phyloP scores from a whole-genome alignment of 805 yeast genomes.

The Lachancea meyersii region DNA sequence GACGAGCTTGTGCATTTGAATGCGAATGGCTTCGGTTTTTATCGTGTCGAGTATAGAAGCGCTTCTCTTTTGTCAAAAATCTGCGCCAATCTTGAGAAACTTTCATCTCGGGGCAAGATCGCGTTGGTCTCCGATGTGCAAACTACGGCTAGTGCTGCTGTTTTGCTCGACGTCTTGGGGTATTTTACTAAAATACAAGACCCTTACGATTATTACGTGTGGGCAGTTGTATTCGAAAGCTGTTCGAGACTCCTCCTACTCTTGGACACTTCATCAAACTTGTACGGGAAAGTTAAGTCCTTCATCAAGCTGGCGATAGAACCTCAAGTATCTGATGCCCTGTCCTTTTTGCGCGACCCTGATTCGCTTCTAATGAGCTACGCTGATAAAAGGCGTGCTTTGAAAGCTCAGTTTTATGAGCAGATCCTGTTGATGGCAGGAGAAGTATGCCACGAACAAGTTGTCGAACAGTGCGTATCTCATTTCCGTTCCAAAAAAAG shows the following conservation, averaged over 20 bases:
- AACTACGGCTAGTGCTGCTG: constrained; percentile 39
- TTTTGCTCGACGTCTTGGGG: constrained; percentile 23
- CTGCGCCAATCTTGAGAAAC: constrained; percentile 33
- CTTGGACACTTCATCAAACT: constrained; percentile 11
- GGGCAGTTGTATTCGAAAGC: constrained; percentile 36
- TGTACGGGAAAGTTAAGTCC: constrained; percentile 19
- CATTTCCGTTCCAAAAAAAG: constrained; percentile 6
- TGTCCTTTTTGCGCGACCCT: constrained; percentile 32
- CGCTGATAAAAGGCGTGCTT: constrained; percentile 21
- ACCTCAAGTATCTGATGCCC: constrained; percentile 40
- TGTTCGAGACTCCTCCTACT: constrained; percentile 9
- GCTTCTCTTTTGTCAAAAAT: constrained; percentile 37
- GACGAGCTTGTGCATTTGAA: constrained; percentile 38
- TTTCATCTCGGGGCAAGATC: constrained; percentile 45
- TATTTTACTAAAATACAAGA: constrained; percentile 7
- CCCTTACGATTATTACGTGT: constrained; percentile 30
- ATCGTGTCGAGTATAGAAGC: constrained; percentile 48
- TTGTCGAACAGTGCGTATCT: constrained; percentile 7
- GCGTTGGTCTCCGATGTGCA: constrained; percentile 53
- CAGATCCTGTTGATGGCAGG: constrained; percentile 12
- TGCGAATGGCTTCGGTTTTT: constrained; percentile 45
- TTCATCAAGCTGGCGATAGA: constrained; percentile 38
- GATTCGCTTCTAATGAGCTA: constrained; percentile 25
- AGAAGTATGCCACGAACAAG: constrained; percentile 10
- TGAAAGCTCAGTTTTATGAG: constrained; percentile 30